Evolutionary conservation across 371 early-diverging fungal species (phyloP).

Genomic region (Lichtheimia ornata): DNA sequence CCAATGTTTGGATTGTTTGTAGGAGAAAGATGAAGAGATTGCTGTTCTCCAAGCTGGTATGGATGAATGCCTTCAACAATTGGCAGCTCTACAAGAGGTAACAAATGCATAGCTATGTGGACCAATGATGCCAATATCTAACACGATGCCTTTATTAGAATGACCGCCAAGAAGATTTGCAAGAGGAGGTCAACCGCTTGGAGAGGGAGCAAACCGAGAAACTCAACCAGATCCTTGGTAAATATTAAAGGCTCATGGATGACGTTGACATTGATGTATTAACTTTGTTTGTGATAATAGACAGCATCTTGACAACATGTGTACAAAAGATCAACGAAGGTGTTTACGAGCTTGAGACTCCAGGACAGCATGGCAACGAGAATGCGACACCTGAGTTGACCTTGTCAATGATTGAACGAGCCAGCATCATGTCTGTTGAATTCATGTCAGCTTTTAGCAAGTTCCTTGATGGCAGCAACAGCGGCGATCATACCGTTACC

Average conservation of each 20-base stretch:
- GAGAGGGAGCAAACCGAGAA: constrained; percentile 67
- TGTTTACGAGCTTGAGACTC: constrained; percentile 81
- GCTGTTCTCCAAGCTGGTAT: constrained; percentile 90
- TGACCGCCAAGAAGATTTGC: constrained; percentile 62
- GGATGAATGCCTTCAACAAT: constrained; percentile 90
- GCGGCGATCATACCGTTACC: constrained; percentile 80
- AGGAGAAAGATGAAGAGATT: constrained; percentile 87
- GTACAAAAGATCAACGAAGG: constrained; percentile 86
- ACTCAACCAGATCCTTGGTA: constrained; percentile 83
- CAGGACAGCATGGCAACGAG: constrained; percentile 81
- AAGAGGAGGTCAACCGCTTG: constrained; percentile 67
- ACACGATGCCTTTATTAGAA: constrained; percentile 13
- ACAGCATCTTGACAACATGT: constrained; percentile 87
- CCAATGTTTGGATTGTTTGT: constrained; percentile 6
- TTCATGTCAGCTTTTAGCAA: constrained; percentile 76
- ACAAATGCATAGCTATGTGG: not conserved
- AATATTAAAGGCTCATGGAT: not conserved
- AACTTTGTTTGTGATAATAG: constrained; percentile 28
- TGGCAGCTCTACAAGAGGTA: constrained; percentile 70
- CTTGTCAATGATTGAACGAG: constrained; percentile 88
- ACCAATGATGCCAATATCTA: not conserved
- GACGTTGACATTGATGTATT: not conserved
- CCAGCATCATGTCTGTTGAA: constrained; percentile 76
- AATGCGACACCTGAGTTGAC: constrained; percentile 92
- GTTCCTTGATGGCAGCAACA: constrained; percentile 76